Conservation (phyloP, 495 filamentous ascomycete genomes). For the Trichoderma erinaceum region DNA sequence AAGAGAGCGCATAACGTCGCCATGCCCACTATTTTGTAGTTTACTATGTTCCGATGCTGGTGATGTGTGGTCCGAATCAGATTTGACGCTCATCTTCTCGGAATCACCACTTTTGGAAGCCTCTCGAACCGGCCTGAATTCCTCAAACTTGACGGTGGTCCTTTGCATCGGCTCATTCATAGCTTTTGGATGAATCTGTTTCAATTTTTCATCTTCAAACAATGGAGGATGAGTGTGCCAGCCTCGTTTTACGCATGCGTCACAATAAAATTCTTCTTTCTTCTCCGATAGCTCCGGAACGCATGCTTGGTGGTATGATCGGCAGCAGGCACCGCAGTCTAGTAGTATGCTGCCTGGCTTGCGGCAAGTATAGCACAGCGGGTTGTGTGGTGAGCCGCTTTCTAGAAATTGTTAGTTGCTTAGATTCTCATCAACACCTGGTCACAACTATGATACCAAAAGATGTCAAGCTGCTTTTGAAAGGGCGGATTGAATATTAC, state of each 20-base stretch:
- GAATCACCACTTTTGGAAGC: not conserved
- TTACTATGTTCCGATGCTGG: not conserved
- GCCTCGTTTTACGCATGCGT: not conserved
- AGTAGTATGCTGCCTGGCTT: not conserved
- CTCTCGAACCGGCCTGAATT: not conserved
- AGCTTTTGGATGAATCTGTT: not conserved
- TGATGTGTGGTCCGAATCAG: not conserved
- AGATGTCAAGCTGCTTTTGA: not conserved
- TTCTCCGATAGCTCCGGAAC: not conserved
- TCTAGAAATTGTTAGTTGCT: not conserved
- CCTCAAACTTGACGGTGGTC: not conserved
- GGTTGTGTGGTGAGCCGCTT: conserved; percentile 6
- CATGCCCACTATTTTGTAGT: not conserved
- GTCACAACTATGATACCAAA: not conserved
- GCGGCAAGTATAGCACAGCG: not conserved
- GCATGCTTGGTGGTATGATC: not conserved
- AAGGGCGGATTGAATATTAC: not conserved
- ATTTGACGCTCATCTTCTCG: not conserved
- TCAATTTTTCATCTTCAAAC: not conserved
- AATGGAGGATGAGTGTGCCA: not conserved
- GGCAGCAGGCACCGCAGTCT: not conserved
- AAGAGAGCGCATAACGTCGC: not conserved
- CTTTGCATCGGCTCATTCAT: not conserved
- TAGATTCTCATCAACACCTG: not conserved
- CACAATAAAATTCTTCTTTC: not conserved